Percentiles rank a stretch among this genome's conserved stretches.
Evolutionary conservation across 2,329 filamentous ascomycete genomes (phyloP).

Genomic region (Nothopassalora personata): DNA sequence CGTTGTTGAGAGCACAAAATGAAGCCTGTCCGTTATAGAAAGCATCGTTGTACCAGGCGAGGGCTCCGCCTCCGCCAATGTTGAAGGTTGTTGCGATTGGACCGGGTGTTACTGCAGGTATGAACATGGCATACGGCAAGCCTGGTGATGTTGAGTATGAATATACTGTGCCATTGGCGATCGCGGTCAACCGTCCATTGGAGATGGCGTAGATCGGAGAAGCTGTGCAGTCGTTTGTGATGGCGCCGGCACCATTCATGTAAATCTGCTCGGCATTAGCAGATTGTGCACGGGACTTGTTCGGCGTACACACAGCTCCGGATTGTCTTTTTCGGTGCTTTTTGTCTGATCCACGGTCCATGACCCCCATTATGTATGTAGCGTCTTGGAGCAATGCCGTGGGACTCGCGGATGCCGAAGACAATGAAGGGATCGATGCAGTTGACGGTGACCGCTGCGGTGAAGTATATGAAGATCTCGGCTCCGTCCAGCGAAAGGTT

Average conservation of each 20-base stretch:
- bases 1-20: no score
- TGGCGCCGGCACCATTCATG: conserved; percentile 24
- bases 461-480: conserved; percentile 3
- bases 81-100: conserved; percentile 25
- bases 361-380: conserved; percentile 18
- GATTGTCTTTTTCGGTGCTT: conserved; percentile 18
- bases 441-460: neutral
- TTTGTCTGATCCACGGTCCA: neutral
- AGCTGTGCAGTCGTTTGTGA: conserved; percentile 29
- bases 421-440: neutral
- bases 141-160: conserved; percentile 27
- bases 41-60: conserved; percentile 24
- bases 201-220: conserved; percentile 26
- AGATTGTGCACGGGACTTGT: neutral
- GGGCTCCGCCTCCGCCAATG: conserved; percentile 15
- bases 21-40: no score
- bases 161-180: conserved; percentile 21
- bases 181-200: conserved; percentile 26
- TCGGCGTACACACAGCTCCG: conserved; percentile 8
- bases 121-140: conserved; percentile 20
- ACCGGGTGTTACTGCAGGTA: conserved; percentile 24
- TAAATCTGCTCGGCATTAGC: conserved; percentile 12
- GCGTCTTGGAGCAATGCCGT: conserved; percentile 5
- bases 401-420: conserved; percentile 5
- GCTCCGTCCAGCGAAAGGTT: conserved; percentile 26